Percentiles rank a stretch among this genome's conserved stretches.
Evolutionary conservation across 768 basidiomycete species (phyloP).

Genomic region (Mrakia blollopis): DNA sequence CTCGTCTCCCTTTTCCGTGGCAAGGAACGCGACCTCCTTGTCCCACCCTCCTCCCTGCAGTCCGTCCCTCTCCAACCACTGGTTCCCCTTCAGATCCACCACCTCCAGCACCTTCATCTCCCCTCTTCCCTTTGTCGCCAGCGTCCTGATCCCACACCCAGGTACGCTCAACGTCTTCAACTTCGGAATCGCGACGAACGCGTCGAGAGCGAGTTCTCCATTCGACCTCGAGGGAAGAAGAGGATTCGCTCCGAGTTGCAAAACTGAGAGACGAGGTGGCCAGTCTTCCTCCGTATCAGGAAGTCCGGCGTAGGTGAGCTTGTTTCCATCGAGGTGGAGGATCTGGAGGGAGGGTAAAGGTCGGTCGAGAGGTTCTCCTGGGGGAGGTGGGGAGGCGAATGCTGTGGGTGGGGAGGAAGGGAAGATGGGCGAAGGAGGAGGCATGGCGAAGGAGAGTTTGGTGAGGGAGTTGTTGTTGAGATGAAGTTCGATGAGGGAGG

Average conservation of each 20-base stretch:
- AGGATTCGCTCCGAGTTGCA: conserved; percentile 13
- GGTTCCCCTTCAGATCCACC: conserved; percentile 19
- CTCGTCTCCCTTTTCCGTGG: neutral
- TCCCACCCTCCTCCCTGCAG: neutral
- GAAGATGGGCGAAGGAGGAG: conserved; percentile 26
- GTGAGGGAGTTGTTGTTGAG: conserved; percentile 19
- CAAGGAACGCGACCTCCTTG: neutral
- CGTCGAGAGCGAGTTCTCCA: neutral
- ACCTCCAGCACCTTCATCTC: neutral
- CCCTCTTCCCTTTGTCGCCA: neutral
- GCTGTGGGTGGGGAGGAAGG: conserved; percentile 12
- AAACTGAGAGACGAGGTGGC: conserved; percentile 9
- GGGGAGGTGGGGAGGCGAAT: conserved; percentile 13
- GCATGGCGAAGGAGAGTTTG: conserved; percentile 25
- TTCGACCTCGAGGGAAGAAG: conserved; percentile 1
- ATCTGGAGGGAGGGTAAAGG: conserved; percentile 19
- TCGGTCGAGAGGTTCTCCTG: neutral
- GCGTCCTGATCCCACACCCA: neutral
- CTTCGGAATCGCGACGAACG: neutral
- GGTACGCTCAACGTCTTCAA: conserved; percentile 8
- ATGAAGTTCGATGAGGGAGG: conserved; percentile 17
- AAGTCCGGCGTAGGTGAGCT: neutral
- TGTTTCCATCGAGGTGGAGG: conserved; percentile 27
- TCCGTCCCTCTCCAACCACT: neutral
- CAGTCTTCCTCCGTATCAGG: conserved; percentile 1